Conservation (phyloP, 495 filamentous ascomycete species). For the Talaromyces proteolyticus region DNA sequence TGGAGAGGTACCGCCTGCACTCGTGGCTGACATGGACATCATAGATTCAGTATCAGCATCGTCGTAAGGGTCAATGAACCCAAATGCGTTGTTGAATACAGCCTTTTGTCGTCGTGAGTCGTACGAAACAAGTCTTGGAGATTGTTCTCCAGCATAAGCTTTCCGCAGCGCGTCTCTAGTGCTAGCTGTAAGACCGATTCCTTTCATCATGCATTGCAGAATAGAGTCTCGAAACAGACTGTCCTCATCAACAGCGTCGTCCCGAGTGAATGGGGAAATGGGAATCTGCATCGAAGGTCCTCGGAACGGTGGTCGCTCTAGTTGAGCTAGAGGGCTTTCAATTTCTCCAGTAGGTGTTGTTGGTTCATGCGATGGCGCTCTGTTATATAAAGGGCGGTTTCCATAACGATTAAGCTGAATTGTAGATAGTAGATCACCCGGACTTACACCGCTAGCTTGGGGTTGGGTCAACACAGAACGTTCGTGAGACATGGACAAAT, state of each 20-base stretch:
- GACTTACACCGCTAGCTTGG: slow-evolving; percentile 45
- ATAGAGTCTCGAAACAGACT: slow-evolving; percentile 83
- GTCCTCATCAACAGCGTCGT: slow-evolving; percentile 80
- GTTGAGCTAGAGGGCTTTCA: slow-evolving; percentile 54
- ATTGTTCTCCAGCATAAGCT: slow-evolving; percentile 68
- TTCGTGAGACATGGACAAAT: slow-evolving; percentile 10
- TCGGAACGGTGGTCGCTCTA: slow-evolving; percentile 51
- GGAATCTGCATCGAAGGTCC: slow-evolving; percentile 25
- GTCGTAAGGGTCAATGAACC: slow-evolving; percentile 88
- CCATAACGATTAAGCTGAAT: slow-evolving; percentile 66
- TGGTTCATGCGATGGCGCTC: slow-evolving; percentile 6
- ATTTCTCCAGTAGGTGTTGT: background rate
- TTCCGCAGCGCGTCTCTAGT: slow-evolving; percentile 54
- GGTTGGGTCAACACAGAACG: slow-evolving; percentile 11
- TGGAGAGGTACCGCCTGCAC: slow-evolving; percentile 47
- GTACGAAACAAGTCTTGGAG: slow-evolving; percentile 78
- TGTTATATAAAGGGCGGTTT: slow-evolving; percentile 9
- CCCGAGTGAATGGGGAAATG: slow-evolving; percentile 51
- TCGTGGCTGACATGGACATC: slow-evolving; percentile 58
- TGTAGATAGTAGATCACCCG: slow-evolving; percentile 77
- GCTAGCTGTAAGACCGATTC: slow-evolving; percentile 70
- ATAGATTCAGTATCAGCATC: slow-evolving; percentile 88
- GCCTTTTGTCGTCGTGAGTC: slow-evolving; percentile 81
- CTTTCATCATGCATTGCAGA: slow-evolving; percentile 91
- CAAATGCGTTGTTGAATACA: slow-evolving; percentile 86